These are phyloP conservation scores for Adenanthera pavonina DNA, from an alignment of 306 rosid species.

Conservation along the genomic window DNA sequence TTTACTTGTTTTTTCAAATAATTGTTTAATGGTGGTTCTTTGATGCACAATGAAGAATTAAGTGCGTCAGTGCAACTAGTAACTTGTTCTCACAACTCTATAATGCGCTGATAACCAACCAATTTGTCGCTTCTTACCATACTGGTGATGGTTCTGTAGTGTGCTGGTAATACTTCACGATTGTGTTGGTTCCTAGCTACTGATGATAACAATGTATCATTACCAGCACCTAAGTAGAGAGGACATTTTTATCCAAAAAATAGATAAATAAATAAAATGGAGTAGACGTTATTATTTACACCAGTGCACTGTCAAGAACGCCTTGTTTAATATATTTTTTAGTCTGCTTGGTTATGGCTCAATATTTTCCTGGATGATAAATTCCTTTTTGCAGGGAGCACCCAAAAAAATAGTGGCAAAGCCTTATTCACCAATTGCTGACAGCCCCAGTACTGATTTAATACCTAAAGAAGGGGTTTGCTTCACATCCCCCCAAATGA, in stretches of 20 bases:
- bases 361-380: constrained; percentile 11
- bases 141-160: too few relatives aligned
- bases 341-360: neutral
- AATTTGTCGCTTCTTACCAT: too few relatives aligned
- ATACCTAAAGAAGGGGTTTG: constrained; percentile 61
- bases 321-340: neutral
- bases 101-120: too few relatives aligned
- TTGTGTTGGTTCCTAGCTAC: neutral
- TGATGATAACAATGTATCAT: neutral
- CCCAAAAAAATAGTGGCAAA: constrained; percentile 57
- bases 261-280: too few relatives aligned
- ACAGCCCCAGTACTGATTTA: constrained; percentile 52
- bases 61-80: too few relatives aligned
- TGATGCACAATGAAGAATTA: too few relatives aligned
- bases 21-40: neutral
- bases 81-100: too few relatives aligned
- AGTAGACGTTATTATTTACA: too few relatives aligned
- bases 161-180: neutral
- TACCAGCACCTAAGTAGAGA: neutral
- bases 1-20: neutral
- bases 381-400: constrained; percentile 53
- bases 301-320: neutral
- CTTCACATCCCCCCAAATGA: constrained; percentile 57
- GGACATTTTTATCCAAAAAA: neutral
- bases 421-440: constrained; percentile 85